Conservation (phyloP, 2,329 filamentous ascomycete genomes). For the Eutypella sp. region DNA sequence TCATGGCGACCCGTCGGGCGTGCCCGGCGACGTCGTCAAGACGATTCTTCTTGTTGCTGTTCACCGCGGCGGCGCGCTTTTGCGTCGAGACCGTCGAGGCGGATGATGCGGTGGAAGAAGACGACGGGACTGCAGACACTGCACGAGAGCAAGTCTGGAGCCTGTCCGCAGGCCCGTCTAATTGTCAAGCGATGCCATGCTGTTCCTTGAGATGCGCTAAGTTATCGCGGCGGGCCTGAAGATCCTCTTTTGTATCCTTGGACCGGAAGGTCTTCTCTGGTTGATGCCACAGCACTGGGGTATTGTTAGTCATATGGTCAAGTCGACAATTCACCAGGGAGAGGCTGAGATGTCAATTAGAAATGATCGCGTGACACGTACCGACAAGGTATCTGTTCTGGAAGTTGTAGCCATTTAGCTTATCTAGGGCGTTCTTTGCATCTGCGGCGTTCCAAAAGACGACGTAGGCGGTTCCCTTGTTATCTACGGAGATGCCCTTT, state of each 20-base stretch:
- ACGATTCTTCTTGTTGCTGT: constrained; percentile 22
- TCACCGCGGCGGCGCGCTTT: constrained; percentile 19
- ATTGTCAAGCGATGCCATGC: constrained; percentile 97
- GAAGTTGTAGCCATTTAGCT: constrained; percentile 99
- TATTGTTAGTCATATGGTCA: neutral
- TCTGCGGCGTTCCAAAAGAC: constrained; percentile 99
- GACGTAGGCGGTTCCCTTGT: constrained; percentile 97
- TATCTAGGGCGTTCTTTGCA: constrained; percentile 98
- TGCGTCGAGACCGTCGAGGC: constrained; percentile 20
- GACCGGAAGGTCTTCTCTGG: constrained; percentile 68
- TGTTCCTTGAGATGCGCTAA: constrained; percentile 97
- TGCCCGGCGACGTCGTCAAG: constrained; percentile 25
- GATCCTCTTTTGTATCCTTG: constrained; percentile 90
- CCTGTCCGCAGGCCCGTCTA: constrained; percentile 61
- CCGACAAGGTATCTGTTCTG: constrained; percentile 98
- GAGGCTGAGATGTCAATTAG: constrained; percentile 2
- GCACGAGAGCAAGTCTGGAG: constrained; percentile 37
- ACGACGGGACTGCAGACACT: constrained; percentile 59
- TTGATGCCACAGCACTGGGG: constrained; percentile 57
- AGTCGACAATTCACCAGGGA: too few relatives aligned
- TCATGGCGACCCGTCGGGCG: constrained; percentile 24
- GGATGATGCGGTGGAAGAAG: constrained; percentile 29
- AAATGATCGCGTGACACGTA: constrained; percentile 43
- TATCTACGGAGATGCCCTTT: constrained; percentile 94
- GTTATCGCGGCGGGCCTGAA: constrained; percentile 90